Base-by-base conservation (phyloP, 352 stramenopile species). In the Globisporangium recalcitrans region DNA sequence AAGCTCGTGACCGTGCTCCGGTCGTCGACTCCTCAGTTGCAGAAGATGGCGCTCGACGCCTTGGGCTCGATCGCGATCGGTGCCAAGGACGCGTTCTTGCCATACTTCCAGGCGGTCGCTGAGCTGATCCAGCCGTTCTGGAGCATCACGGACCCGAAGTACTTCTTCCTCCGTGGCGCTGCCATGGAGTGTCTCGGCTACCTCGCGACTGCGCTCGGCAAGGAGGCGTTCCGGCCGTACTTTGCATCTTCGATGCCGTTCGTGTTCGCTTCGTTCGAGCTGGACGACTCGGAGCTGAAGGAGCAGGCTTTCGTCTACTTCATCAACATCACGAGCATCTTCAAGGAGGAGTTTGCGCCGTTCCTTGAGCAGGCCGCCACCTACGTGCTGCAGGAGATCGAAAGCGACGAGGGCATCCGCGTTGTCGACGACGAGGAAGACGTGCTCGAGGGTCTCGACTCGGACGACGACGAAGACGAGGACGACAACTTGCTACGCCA, bases 281-380 rank as follows among this genome's bases (percentile, higher is more conserved):
- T 98, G 21, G 88, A 98, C 48, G 95, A 95, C 64, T 98, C 91
- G 22, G 95, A 99, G 74, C 85, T 99, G 44, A 97, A 98, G 72
- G 97, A 99, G 70, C 98, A 98, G 75, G 91, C 91, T 32, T 99
- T 98, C 73, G 95, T 97, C 22, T 98, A 98, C 65, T 98, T 99
- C 73, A 98, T 98, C 49, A 99, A 99, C 72, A 75, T 98, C 52
- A 92, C 95, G 60, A 99, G 98, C 69, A 96, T 98, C 31, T 98
- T 98, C 89, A 98, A 97, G 73, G 88, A 97, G 60, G 95, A 98
- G 75, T 99, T 99, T 72, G 80, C 85, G 34, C 95, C 91, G 29
- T 98, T 97, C 65, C 77, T 99, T 19, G 77, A 93, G 44, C 71
- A 88, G 62, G 80, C 80, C 29, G 84, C 85, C 24, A 87, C 72